phyloP scores from a whole-genome alignment of 768 basidiomycete genomes.

The Pulveroboletus ravenelii region DNA sequence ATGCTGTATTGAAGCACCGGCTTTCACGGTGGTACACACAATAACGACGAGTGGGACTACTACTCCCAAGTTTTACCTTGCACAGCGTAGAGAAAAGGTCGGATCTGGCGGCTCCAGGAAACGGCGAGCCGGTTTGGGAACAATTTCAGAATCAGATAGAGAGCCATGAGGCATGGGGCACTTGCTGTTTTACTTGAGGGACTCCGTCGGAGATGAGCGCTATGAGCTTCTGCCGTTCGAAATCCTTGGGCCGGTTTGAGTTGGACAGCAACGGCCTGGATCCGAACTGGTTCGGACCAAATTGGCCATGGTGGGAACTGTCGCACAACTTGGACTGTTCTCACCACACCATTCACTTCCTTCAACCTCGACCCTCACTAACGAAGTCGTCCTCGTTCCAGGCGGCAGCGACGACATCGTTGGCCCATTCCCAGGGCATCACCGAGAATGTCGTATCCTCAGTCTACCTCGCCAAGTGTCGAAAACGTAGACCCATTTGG shows the following conservation, averaged over 20 bases:
- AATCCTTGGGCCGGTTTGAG: not conserved
- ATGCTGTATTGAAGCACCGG: constrained; percentile 43
- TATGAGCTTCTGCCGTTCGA: not conserved
- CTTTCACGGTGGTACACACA: constrained; percentile 13
- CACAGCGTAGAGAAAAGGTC: not conserved
- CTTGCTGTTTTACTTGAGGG: no score
- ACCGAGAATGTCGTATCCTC: constrained; percentile 44
- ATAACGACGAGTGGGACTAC: not conserved
- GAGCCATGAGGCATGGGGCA: constrained; percentile 4
- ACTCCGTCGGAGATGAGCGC: constrained; percentile 9
- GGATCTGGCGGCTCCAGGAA: not conserved
- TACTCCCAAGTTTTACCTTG: not conserved
- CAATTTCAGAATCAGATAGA: constrained; percentile 3
- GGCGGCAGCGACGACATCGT: constrained; percentile 14
- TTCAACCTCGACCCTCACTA: constrained; percentile 1
- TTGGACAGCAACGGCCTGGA: not conserved
- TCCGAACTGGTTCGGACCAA: constrained; percentile 22
- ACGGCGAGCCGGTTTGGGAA: constrained; percentile 6
- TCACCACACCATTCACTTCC: constrained; percentile 10
- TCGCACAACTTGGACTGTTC: constrained; percentile 16
- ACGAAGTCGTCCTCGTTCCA: constrained; percentile 3
- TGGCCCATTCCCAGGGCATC: constrained; percentile 13
- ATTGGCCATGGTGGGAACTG: constrained; percentile 26
- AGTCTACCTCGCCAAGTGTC: constrained; percentile 53
- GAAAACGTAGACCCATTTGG: constrained; percentile 68